Conservation (phyloP, 2,329 filamentous ascomycete genomes). For the Claviceps monticola region DNA sequence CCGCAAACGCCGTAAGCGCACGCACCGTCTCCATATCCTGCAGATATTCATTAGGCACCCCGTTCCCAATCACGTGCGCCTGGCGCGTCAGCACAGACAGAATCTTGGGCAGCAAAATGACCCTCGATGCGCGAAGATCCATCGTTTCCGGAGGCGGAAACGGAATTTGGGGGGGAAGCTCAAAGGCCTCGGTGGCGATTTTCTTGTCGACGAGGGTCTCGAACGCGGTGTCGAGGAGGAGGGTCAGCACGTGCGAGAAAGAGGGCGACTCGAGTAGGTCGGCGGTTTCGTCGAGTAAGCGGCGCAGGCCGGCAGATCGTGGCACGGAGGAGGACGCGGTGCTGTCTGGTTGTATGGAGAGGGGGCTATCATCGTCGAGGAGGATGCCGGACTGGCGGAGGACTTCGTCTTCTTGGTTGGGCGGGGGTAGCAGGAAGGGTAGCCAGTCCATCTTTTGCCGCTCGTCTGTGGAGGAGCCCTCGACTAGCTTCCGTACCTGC, state of each 20-base stretch:
- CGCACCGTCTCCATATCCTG: conserved; percentile 62
- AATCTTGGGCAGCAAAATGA: conserved; percentile 64
- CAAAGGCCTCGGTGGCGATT: conserved; percentile 66
- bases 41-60: conserved; percentile 57
- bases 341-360: conserved; percentile 12
- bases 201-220: conserved; percentile 71
- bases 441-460: conserved; percentile 54
- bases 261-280: conserved; percentile 90
- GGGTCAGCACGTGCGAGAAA: conserved; percentile 74
- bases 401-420: conserved; percentile 67
- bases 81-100: conserved; percentile 83
- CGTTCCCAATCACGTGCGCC: conserved; percentile 76
- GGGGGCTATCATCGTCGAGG: conserved; percentile 34
- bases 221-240: conserved; percentile 79
- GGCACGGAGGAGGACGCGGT: conserved; percentile 24
- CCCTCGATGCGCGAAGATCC: conserved; percentile 43
- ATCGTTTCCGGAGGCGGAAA: conserved; percentile 35
- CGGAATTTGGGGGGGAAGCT: conserved; percentile 25
- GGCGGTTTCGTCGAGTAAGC: conserved; percentile 86
- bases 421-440: conserved; percentile 65
- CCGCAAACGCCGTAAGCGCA: conserved; percentile 71
- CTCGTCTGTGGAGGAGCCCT: conserved; percentile 41
- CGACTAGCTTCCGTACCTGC: conserved; percentile 71
- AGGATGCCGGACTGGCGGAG: conserved; percentile 75
- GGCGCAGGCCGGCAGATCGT: conserved; percentile 51